Conservation (phyloP, 2,329 filamentous ascomycete genomes). For the Botrytis byssoidea region DNA sequence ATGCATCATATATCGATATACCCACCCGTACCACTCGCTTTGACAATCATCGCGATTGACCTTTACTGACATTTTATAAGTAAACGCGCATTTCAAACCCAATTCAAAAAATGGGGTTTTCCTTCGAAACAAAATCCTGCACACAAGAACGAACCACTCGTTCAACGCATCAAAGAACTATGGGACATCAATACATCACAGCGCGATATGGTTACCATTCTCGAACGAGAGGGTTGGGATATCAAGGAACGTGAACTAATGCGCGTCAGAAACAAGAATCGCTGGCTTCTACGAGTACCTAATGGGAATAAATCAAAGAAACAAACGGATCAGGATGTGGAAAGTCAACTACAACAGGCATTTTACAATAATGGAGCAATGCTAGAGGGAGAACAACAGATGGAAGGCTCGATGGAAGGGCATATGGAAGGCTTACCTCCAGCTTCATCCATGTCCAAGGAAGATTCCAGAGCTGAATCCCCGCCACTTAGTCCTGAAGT, state of each 20-base stretch:
- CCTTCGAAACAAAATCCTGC: conserved; percentile 71
- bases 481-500: conserved; percentile 47
- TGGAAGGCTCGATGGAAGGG: conserved; percentile 34
- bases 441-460: conserved; percentile 24
- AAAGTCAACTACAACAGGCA: conserved; percentile 39
- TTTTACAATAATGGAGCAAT: conserved; percentile 37
- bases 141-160: conserved; percentile 66
- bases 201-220: conserved; percentile 68
- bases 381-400: conserved; percentile 34
- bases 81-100: conserved; percentile 73
- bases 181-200: conserved; percentile 75
- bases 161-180: conserved; percentile 69
- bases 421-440: conserved; percentile 24
- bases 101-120: conserved; percentile 78
- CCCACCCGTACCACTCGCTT: conserved; percentile 32
- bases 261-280: conserved; percentile 66
- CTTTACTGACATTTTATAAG: conserved; percentile 42
- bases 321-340: conserved; percentile 38
- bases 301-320: conserved; percentile 54
- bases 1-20: conserved; percentile 13
- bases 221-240: conserved; percentile 70
- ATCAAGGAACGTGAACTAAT: conserved; percentile 71
- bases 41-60: conserved; percentile 2
- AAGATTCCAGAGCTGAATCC: conserved; percentile 29
- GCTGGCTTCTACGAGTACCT: conserved; percentile 63